These are phyloP conservation scores for Meyerozyma athensensis DNA, from an alignment of 1,139 yeast species.

Conservation along the genomic window DNA sequence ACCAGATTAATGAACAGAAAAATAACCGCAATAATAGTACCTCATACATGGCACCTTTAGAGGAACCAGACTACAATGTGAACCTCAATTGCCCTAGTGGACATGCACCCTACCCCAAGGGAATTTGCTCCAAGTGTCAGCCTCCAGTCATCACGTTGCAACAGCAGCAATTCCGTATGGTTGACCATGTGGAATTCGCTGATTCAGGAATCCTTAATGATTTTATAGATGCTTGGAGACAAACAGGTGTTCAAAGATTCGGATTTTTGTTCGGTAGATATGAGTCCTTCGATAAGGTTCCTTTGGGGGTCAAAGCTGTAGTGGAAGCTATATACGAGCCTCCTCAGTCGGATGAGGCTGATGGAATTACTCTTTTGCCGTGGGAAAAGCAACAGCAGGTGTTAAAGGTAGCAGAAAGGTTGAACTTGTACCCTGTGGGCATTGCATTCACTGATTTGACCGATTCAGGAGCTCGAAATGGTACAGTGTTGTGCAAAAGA, in stretches of 20 bases:
- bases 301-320: conserved; percentile 88
- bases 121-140: conserved; percentile 96
- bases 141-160: conserved; percentile 92
- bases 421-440: conserved; percentile 76
- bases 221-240: conserved; percentile 90
- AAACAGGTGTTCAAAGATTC: conserved; percentile 78
- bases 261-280: conserved; percentile 85
- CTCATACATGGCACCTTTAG: conserved; percentile 74
- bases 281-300: conserved; percentile 73
- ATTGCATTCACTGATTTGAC: conserved; percentile 84
- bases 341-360: conserved; percentile 80
- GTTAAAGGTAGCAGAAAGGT: conserved; percentile 49
- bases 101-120: conserved; percentile 90
- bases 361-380: conserved; percentile 67
- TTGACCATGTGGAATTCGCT: conserved; percentile 92
- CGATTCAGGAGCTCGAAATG: conserved; percentile 83
- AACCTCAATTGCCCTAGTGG: conserved; percentile 66
- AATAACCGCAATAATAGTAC: conserved; percentile 56
- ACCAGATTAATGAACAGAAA: conserved; percentile 64
- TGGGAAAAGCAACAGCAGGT: conserved; percentile 52
- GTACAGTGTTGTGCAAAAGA: conserved; percentile 86
- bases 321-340: conserved; percentile 95
- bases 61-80: conserved; percentile 66
- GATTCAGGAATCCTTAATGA: conserved; percentile 66
- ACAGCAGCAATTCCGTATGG: conserved; percentile 90